Base-by-base conservation (phyloP, 106 monocot genomes). In the Allium cepa region DNA sequence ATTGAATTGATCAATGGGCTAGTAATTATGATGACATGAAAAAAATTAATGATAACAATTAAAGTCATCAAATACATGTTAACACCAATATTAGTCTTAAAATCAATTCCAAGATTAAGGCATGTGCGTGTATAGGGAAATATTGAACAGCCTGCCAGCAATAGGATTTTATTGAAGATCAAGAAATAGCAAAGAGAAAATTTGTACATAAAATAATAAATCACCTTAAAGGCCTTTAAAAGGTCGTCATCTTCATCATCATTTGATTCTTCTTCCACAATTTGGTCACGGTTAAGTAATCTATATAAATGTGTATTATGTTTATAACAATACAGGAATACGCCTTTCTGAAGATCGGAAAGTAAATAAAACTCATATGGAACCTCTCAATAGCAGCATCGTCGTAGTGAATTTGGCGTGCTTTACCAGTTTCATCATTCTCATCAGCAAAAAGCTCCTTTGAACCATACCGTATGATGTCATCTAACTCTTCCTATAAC, bases 401-500 rank as follows among this genome's bases (percentile, higher is more conserved):
- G 77, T 96, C 95, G 71, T 96, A 96, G 64, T 96, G 95, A 77
- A 96, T 96, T 71, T 96, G 95, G 26, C 91, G 85, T 73, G 91
- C 66, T 78, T 95, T 91, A 55, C 87, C 82, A 70, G 77, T 80
- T 81, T 88, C 95, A 75, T 94, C 90, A 74, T 72, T 79, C 63
- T 96, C 95, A 71, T 91, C 86, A 71, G 82, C 71, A 84, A 96
- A 96, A 66, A 96, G 73, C 51, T 96, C 95, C 71, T 91, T 96
- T 56, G 95, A 91, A 3, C 95, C 95, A 75, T 91, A 88, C 68
- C 88, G 80, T 73, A 96, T 96, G 50, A 96, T 96, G 75, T 96
- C 95, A 82, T 96, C 91, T 65, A 96, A 71, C 69, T 96, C 91
- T 76, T 91, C 95, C 95, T 96, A 67, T 47, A 72, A 50, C 12